Percentiles rank a stretch among this genome's conserved stretches.
Conservation (phyloP, 2,329 filamentous ascomycete species). For the Amylocarpus encephaloides region DNA sequence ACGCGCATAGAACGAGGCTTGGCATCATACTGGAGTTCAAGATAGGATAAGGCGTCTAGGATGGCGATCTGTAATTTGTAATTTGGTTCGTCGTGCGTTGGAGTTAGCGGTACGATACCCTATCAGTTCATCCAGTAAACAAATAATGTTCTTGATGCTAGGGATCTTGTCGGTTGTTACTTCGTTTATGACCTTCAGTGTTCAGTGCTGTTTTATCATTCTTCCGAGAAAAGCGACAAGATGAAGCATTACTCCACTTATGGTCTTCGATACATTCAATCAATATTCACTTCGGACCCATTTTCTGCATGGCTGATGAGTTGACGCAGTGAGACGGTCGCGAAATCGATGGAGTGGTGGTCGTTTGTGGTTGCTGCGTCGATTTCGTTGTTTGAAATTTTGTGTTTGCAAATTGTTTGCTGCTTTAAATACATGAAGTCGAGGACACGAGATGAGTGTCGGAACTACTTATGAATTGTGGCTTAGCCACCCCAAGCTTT, state of each 20-base stretch:
- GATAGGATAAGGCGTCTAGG: slow-evolving; percentile 4
- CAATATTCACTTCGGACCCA: no score
- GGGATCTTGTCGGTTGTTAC: not conserved
- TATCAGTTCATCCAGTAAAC: not conserved
- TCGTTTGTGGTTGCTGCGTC: not conserved
- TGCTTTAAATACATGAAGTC: no score
- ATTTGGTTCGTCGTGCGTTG: not conserved
- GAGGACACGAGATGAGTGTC: no score
- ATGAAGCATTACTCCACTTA: not conserved
- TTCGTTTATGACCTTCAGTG: not conserved
- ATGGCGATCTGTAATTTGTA: slow-evolving; percentile 3
- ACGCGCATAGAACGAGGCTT: not conserved
- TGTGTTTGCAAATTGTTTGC: not conserved
- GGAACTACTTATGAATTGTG: no score
- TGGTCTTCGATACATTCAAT: no score
- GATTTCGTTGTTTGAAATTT: no score
- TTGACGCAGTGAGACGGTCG: no score
- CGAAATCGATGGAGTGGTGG: no score
- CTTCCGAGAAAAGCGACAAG: not conserved
- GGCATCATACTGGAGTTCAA: not conserved
- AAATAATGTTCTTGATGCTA: not conserved
- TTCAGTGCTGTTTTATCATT: not conserved
- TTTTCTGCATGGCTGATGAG: not conserved
- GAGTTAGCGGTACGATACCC: not conserved
- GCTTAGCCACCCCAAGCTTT: no score